A percentile compares a stretch with the other conserved stretches of the same genome.
Conservation (phyloP, 441 rosid genomes). For the Gossypium gossypioides region DNA sequence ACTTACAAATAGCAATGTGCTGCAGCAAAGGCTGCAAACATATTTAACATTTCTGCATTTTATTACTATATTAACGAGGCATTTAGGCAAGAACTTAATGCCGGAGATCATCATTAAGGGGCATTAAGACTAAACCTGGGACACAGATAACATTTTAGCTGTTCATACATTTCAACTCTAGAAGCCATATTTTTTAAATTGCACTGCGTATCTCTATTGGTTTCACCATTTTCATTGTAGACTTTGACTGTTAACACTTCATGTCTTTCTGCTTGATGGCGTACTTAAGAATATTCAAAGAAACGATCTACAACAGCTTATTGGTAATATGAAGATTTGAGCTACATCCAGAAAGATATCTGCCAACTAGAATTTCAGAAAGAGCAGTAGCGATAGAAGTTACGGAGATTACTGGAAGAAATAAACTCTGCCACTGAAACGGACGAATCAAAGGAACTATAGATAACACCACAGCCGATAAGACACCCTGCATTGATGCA, state of each 20-base stretch:
- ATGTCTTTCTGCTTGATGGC: background rate
- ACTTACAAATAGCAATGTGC: background rate
- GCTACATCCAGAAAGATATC: slow-evolving; percentile 3
- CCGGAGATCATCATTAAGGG: background rate
- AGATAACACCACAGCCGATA: slow-evolving; percentile 77
- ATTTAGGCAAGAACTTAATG: background rate
- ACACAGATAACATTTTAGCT: background rate
- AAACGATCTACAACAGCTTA: background rate
- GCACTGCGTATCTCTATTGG: background rate
- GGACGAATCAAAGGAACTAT: slow-evolving; percentile 81
- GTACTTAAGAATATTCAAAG: background rate
- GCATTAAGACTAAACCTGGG: background rate
- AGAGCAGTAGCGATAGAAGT: slow-evolving; percentile 5
- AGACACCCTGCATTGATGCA: slow-evolving; percentile 57
- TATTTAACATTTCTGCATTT: background rate
- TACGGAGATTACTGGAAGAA: slow-evolving; percentile 73
- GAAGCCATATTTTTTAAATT: background rate
- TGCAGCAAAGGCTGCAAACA: background rate
- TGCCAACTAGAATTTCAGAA: slow-evolving; percentile 1
- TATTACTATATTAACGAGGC: background rate
- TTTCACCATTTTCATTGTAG: background rate
- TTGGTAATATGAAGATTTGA: background rate
- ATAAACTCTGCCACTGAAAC: slow-evolving; percentile 95
- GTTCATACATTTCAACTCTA: background rate
- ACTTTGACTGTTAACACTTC: background rate